Conservation (phyloP, 2,329 filamentous ascomycete genomes). For the Aschersonia sp. region DNA sequence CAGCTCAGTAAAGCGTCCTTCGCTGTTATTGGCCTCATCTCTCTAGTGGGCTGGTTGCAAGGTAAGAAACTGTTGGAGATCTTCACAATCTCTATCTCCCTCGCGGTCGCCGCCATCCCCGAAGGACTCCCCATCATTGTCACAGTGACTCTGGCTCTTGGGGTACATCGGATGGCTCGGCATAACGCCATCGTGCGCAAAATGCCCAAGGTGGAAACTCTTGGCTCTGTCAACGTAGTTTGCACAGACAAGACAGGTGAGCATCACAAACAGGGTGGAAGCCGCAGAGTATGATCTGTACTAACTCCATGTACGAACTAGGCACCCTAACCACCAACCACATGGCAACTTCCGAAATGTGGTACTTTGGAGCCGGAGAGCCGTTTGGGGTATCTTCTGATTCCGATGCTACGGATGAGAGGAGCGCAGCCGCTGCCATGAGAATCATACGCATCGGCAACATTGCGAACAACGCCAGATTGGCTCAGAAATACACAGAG, state of each 20-base stretch:
- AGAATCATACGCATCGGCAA: constrained; percentile 86
- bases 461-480: constrained; percentile 84
- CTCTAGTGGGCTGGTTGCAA: constrained; percentile 77
- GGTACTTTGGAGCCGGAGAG: constrained; percentile 64
- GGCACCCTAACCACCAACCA: constrained; percentile 93
- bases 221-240: constrained; percentile 98
- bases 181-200: constrained; percentile 89
- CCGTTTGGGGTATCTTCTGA: constrained; percentile 39
- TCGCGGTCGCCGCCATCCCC: constrained; percentile 91
- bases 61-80: constrained; percentile 85
- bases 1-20: constrained; percentile 97
- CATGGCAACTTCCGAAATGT: constrained; percentile 95
- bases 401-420: constrained; percentile 36
- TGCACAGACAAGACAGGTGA: constrained; percentile 93
- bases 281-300: not conserved
- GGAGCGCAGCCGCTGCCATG: constrained; percentile 59
- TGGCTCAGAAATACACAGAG: constrained; percentile 59
- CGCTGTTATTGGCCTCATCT: constrained; percentile 83
- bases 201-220: constrained; percentile 91
- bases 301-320: constrained; percentile 11
- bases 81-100: constrained; percentile 92
- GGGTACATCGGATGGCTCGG: constrained; percentile 91
- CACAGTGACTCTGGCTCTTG: constrained; percentile 86
- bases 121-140: constrained; percentile 97
- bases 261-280: constrained; percentile 2